These are phyloP conservation scores for Pseudovirgaria hyperparasitica DNA, from an alignment of 2,329 filamentous ascomycete genomes.

Conservation along the genomic window DNA sequence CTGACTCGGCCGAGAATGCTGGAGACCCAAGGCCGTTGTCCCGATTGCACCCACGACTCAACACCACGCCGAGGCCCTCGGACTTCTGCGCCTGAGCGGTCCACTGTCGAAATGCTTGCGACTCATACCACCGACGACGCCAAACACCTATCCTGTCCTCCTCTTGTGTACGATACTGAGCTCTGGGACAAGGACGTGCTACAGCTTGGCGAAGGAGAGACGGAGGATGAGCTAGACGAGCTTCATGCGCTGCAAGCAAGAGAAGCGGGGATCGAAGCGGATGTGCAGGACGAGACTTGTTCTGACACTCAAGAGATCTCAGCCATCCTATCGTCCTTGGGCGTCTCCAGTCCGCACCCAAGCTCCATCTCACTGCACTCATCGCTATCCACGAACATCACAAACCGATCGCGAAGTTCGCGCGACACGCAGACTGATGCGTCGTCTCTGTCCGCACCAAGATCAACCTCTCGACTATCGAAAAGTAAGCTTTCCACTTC, in stretches of 20 bases:
- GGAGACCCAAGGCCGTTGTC: too few species aligned
- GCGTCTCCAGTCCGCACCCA: slow-evolving; percentile 16
- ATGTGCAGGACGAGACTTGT: slow-evolving; percentile 18
- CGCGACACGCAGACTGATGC: too few species aligned
- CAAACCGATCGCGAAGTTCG: slow-evolving; percentile 19
- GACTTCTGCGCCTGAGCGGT: too few species aligned
- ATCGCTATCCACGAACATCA: slow-evolving; percentile 21
- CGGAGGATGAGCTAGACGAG: slow-evolving; percentile 19
- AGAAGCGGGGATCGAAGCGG: slow-evolving; percentile 17
- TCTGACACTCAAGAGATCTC: slow-evolving; percentile 12
- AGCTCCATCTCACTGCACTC: slow-evolving; percentile 23
- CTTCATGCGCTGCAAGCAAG: slow-evolving; percentile 14
- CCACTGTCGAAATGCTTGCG: too few species aligned
- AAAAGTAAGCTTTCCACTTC: slow-evolving; percentile 8
- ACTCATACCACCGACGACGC: too few species aligned
- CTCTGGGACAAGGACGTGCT: slow-evolving; percentile 20
- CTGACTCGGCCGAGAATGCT: too few species aligned
- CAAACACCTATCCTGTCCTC: too few species aligned
- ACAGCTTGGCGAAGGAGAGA: slow-evolving; percentile 11
- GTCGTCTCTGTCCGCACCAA: slow-evolving; percentile 6
- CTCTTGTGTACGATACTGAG: too few species aligned
- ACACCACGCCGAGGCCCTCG: too few species aligned
- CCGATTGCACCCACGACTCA: too few species aligned
- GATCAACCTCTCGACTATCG: slow-evolving; percentile 10
- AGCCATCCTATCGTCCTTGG: slow-evolving; percentile 18